These are phyloP conservation scores for Hapsidospora chrysogenum DNA, from an alignment of 495 filamentous ascomycete species.

Conservation along the genomic window DNA sequence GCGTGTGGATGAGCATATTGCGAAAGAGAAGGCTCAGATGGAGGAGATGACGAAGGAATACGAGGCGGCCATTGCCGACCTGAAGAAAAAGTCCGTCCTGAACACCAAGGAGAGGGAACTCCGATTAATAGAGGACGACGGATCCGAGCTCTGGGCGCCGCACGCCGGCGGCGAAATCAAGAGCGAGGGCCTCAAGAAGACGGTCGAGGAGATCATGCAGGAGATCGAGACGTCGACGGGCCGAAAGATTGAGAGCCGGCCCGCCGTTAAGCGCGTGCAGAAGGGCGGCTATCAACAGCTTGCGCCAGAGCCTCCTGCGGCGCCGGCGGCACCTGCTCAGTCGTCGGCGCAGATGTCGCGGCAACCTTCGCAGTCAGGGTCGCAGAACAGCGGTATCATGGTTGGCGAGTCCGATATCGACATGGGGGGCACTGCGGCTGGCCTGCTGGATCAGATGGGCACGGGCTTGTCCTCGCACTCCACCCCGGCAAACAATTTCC, in stretches of 20 bases:
- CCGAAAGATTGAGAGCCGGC: conserved; percentile 37
- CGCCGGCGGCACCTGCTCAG: conserved; percentile 14
- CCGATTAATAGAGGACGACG: conserved; percentile 35
- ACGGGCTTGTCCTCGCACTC: conserved; percentile 34
- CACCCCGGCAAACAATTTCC: conserved; percentile 28
- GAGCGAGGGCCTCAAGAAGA: conserved; percentile 27
- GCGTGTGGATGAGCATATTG: conserved; percentile 46
- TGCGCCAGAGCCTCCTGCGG: too few species aligned
- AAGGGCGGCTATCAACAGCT: conserved; percentile 54
- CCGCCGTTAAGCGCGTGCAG: conserved; percentile 48
- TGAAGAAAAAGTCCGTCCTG: conserved; percentile 47
- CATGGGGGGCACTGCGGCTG: conserved; percentile 45
- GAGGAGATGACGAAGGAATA: conserved; percentile 68
- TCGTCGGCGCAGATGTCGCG: conserved; percentile 19
- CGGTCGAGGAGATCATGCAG: conserved; percentile 42
- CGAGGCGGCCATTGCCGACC: conserved; percentile 51
- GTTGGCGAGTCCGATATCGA: conserved; percentile 43
- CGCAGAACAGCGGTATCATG: conserved; percentile 32
- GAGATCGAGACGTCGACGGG: conserved; percentile 39
- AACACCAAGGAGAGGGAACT: conserved; percentile 49
- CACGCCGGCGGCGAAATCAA: conserved; percentile 43
- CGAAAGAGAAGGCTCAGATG: conserved; percentile 57
- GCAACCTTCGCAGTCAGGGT: conserved; percentile 28
- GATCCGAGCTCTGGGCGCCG: conserved; percentile 44
- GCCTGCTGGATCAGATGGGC: conserved; percentile 48